These are phyloP conservation scores for Hysterangium stoloniferum DNA, from an alignment of 768 basidiomycete genomes.

Conservation along the genomic window DNA sequence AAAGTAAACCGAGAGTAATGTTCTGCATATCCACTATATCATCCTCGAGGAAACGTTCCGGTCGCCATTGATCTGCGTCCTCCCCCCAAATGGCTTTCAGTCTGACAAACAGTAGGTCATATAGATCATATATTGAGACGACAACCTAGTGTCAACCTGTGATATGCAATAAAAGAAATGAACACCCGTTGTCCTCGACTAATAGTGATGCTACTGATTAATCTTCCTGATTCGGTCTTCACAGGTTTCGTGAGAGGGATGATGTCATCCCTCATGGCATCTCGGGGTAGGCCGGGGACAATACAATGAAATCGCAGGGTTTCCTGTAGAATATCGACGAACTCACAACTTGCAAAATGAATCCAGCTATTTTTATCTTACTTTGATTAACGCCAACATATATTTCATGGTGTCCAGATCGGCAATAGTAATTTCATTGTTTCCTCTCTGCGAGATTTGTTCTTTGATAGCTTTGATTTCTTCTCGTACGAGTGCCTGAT, in stretches of 20 bases:
- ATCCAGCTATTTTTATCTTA: not conserved
- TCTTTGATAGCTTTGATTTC: conserved; percentile 21
- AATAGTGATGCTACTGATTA: conserved; percentile 36
- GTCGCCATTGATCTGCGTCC: conserved; percentile 24
- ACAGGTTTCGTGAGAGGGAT: conserved; percentile 53
- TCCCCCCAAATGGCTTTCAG: conserved; percentile 24
- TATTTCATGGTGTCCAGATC: conserved; percentile 28
- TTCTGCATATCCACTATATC: conserved; percentile 7
- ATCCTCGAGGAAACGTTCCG: conserved; percentile 22
- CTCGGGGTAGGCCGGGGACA: conserved; percentile 41
- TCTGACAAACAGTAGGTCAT: conserved; percentile 12
- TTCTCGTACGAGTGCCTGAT: conserved; percentile 20
- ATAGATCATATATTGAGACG: not conserved
- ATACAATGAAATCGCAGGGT: conserved; percentile 49
- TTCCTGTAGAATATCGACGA: conserved; percentile 30
- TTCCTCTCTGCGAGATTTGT: conserved; percentile 17
- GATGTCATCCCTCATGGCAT: conserved; percentile 44
- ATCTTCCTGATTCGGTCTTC: conserved; percentile 35
- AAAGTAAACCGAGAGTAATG: not conserved
- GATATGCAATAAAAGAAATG: conserved; percentile 46
- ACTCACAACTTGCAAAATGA: not conserved
- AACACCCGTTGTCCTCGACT: conserved; percentile 45
- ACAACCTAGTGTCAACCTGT: conserved; percentile 31
- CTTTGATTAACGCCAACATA: not conserved
- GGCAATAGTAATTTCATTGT: conserved; percentile 21